Conservation (phyloP, 202 grass and related monocot genomes). For the Carex arenaria region DNA sequence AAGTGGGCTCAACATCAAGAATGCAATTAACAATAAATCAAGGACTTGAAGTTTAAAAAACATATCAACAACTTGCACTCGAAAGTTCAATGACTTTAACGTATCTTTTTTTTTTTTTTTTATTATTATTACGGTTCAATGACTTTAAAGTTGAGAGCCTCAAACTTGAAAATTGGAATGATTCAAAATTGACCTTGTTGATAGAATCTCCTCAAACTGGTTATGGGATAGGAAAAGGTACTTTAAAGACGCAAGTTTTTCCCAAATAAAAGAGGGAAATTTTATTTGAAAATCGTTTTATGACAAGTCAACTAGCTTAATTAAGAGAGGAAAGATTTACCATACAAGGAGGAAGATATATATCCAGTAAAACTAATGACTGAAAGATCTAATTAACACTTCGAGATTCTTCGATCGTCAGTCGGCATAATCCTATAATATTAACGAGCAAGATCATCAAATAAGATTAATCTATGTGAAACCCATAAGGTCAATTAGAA, state of each 20-base stretch:
- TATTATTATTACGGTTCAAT: no score
- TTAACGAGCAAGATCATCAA: background rate
- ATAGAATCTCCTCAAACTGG: slow-evolving; percentile 5
- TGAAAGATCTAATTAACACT: slow-evolving; percentile 9
- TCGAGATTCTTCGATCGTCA: background rate
- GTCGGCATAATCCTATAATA: slow-evolving; percentile 14
- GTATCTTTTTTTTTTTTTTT: no score
- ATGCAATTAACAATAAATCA: no score
- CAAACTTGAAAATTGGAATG: slow-evolving; percentile 3
- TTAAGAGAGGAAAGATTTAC: slow-evolving; percentile 14
- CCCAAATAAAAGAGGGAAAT: background rate
- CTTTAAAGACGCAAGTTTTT: background rate
- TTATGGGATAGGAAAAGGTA: slow-evolving; percentile 17
- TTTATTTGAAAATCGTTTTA: no score
- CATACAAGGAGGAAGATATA: background rate
- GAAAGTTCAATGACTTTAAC: background rate
- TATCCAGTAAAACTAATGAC: no score
- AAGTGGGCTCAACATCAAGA: no score
- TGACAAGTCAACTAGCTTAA: background rate
- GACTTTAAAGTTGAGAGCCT: slow-evolving; percentile 13
- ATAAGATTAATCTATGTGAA: no score
- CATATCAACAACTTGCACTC: no score
- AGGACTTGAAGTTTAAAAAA: no score
- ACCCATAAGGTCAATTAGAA: no score
- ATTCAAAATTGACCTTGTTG: background rate